A percentile compares a stretch with the other conserved stretches of the same genome.
Evolutionary conservation across 1,284 basidiomycete genomes (phyloP).

Genomic region (Anthracocystis panici-leucophaei): DNA sequence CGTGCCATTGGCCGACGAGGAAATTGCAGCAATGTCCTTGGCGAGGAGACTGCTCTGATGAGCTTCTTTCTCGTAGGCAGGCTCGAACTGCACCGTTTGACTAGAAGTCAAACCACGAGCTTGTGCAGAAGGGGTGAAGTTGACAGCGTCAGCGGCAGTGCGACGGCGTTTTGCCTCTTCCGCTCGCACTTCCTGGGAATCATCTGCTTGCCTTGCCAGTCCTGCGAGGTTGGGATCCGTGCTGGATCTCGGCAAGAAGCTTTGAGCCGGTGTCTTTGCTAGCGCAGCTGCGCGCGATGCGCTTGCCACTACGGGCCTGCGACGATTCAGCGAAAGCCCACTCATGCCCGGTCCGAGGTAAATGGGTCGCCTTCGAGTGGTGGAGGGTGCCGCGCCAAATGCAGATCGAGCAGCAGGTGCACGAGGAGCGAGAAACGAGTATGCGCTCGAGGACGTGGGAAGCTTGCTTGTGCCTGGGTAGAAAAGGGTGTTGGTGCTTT

Average conservation of each 20-base stretch:
- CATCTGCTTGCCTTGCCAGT: conserved; percentile 16
- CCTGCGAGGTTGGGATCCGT: conserved; percentile 42
- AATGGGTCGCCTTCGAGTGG: conserved; percentile 34
- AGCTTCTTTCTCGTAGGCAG: conserved; percentile 29
- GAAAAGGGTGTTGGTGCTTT: conserved; percentile 40
- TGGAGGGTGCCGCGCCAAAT: conserved; percentile 12
- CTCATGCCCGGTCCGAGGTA: conserved; percentile 54
- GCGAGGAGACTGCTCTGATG: conserved; percentile 44
- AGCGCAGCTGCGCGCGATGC: conserved; percentile 31
- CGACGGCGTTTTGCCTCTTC: conserved; percentile 49
- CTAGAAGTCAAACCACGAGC: background rate
- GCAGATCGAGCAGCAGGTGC: conserved; percentile 19
- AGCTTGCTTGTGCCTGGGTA: conserved; percentile 37
- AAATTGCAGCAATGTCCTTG: conserved; percentile 23
- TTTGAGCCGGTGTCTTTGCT: conserved; percentile 10
- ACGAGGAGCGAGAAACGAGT: conserved; percentile 47
- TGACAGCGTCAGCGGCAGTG: conserved; percentile 10
- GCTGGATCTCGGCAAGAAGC: conserved; percentile 34
- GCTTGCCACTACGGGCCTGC: conserved; percentile 37
- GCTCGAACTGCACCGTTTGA: conserved; percentile 37
- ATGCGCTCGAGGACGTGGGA: conserved; percentile 35
- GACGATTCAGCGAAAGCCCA: conserved; percentile 41
- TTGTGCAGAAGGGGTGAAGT: background rate
- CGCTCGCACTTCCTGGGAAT: conserved; percentile 21
- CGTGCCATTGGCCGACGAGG: conserved; percentile 2